These are phyloP conservation scores for Emmonsia crescens DNA, from an alignment of 2,329 filamentous ascomycete species.

Conservation along the genomic window DNA sequence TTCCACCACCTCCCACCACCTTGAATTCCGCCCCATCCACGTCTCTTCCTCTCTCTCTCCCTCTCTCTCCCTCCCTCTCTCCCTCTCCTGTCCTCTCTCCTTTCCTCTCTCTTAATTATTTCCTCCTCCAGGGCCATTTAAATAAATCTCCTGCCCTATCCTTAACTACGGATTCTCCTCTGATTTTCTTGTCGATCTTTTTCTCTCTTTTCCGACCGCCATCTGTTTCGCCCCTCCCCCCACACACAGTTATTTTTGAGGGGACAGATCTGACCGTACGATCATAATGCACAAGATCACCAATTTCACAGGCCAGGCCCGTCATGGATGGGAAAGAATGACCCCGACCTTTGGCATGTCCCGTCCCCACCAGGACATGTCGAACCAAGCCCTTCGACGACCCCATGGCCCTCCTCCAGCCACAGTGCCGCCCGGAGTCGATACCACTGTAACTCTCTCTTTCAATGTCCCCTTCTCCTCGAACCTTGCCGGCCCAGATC, in stretches of 20 bases:
- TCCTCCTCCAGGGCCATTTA: not conserved
- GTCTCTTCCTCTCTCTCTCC: too few species aligned
- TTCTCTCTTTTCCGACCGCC: constrained; percentile 10
- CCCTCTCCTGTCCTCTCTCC: not conserved
- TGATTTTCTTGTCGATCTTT: constrained; percentile 12
- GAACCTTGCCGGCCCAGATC: constrained; percentile 81
- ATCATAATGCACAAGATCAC: constrained; percentile 55
- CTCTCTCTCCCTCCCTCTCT: constrained; percentile 1
- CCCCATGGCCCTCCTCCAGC: constrained; percentile 37
- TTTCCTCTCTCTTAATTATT: not conserved
- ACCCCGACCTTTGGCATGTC: constrained; percentile 55
- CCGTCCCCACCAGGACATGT: constrained; percentile 47
- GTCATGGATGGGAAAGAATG: constrained; percentile 59
- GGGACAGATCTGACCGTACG: constrained; percentile 17
- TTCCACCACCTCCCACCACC: not conserved
- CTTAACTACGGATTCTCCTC: constrained; percentile 9
- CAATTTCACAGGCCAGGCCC: constrained; percentile 55
- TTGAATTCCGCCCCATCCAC: too few species aligned
- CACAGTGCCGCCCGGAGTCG: constrained; percentile 56
- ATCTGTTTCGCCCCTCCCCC: constrained; percentile 24
- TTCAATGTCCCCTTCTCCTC: constrained; percentile 97
- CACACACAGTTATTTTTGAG: constrained; percentile 18
- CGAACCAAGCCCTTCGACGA: constrained; percentile 46
- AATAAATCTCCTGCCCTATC: not conserved
- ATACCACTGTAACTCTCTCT: constrained; percentile 78